Conservation (phyloP, 1,284 basidiomycete species). For the Ceratobasidium sp. region DNA sequence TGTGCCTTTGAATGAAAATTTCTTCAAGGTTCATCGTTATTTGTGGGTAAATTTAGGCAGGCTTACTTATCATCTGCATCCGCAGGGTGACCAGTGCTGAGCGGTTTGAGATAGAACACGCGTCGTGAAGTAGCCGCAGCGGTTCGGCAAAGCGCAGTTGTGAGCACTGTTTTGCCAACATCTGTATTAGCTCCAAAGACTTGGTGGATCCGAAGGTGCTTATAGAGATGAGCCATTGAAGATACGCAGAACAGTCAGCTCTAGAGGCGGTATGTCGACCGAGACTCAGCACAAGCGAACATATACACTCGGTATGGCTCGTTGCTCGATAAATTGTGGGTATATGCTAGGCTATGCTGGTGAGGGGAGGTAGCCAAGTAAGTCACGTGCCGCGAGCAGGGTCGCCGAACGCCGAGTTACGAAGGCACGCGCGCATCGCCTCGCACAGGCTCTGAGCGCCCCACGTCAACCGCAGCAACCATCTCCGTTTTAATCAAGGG, state of each 20-base stretch:
- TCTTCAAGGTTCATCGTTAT: neutral
- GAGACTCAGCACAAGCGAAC: neutral
- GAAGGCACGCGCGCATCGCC: slow-evolving; percentile 17
- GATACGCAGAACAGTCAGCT: neutral
- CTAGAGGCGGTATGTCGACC: neutral
- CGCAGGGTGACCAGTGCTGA: slow-evolving; percentile 85
- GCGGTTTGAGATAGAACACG: slow-evolving; percentile 90
- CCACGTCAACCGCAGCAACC: slow-evolving; percentile 43
- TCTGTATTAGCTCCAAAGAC: slow-evolving; percentile 93
- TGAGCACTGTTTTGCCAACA: slow-evolving; percentile 92
- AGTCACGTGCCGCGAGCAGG: slow-evolving; percentile 39
- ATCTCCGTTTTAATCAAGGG: neutral
- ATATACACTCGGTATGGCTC: neutral
- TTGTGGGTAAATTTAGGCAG: slow-evolving; percentile 42
- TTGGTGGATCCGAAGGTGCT: slow-evolving; percentile 86
- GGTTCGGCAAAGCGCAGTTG: slow-evolving; percentile 83
- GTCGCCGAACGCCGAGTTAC: slow-evolving; percentile 27
- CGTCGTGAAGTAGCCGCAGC: slow-evolving; percentile 62
- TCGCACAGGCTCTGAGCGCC: slow-evolving; percentile 32
- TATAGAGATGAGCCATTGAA: slow-evolving; percentile 69
- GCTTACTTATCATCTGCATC: slow-evolving; percentile 86
- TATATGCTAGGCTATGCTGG: slow-evolving; percentile 38
- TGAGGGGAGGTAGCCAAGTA: slow-evolving; percentile 5
- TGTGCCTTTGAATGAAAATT: slow-evolving; percentile 68
- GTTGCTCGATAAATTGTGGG: slow-evolving; percentile 7